A percentile compares a stretch with the other conserved stretches of the same genome.
Evolutionary conservation across 1,284 basidiomycete genomes (phyloP).

Genomic region (Pseudomicrostroma phylloplanum): DNA sequence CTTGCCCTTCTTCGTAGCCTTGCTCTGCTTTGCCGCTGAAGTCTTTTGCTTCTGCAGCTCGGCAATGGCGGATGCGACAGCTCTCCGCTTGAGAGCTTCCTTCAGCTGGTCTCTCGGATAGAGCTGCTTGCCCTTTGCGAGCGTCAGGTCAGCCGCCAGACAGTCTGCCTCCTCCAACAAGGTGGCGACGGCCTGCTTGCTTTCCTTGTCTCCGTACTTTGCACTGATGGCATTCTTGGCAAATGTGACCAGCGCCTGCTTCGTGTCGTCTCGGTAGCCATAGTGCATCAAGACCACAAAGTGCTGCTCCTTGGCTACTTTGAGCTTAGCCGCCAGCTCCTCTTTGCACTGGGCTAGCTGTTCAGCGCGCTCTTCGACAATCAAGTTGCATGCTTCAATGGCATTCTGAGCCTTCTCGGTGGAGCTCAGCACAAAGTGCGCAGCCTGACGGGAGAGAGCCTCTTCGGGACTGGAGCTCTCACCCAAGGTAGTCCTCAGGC

Average conservation of each 20-base stretch:
- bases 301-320: slow-evolving; percentile 58
- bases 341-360: slow-evolving; percentile 73
- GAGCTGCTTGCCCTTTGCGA: slow-evolving; percentile 15
- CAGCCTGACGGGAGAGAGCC: slow-evolving; percentile 53
- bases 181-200: slow-evolving; percentile 59
- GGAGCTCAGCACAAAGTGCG: slow-evolving; percentile 3
- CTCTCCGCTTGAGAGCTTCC: slow-evolving; percentile 22
- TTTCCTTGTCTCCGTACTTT: slow-evolving; percentile 63
- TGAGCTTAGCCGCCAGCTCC: slow-evolving; percentile 65
- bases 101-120: slow-evolving; percentile 18
- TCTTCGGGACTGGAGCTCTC: slow-evolving; percentile 63
- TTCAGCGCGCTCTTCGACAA: slow-evolving; percentile 70
- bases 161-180: slow-evolving; percentile 59
- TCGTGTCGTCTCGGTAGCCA: slow-evolving; percentile 62
- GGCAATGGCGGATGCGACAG: slow-evolving; percentile 1
- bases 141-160: slow-evolving; percentile 18
- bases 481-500: slow-evolving; percentile 76
- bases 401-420: slow-evolving; percentile 40
- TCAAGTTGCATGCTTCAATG: slow-evolving; percentile 84
- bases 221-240: slow-evolving; percentile 62
- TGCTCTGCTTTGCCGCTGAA: slow-evolving; percentile 1
- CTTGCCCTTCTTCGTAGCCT: not conserved
- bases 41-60: slow-evolving; percentile 1
- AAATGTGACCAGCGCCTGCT: slow-evolving; percentile 67
- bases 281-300: slow-evolving; percentile 61